These are phyloP conservation scores for Fusarium keratoplasticum DNA, from an alignment of 2,329 filamentous ascomycete species.

Conservation along the genomic window DNA sequence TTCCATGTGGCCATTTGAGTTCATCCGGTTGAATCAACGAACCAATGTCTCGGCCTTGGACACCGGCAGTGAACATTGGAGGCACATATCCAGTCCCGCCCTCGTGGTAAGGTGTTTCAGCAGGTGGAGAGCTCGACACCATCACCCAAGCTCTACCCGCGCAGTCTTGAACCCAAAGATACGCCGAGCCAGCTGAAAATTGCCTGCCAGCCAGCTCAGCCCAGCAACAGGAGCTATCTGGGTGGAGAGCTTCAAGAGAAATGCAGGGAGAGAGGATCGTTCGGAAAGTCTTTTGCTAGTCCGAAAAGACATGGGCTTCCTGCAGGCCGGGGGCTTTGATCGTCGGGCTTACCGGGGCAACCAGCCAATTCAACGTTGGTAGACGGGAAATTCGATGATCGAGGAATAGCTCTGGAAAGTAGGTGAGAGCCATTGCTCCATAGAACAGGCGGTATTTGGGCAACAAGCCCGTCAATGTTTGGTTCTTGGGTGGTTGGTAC, in stretches of 20 bases:
- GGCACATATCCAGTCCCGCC: constrained; percentile 5
- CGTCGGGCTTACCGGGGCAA: constrained; percentile 3
- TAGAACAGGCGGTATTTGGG: background rate
- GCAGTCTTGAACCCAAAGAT: background rate
- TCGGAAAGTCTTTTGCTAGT: background rate
- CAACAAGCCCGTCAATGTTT: background rate
- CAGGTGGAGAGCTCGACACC: constrained; percentile 1
- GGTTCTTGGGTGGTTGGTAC: background rate
- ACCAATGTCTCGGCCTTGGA: constrained; percentile 5
- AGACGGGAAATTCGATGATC: constrained; percentile 12
- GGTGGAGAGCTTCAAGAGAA: background rate
- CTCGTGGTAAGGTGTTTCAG: constrained; percentile 8
- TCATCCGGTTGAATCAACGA: constrained; percentile 7
- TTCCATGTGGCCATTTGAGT: constrained; percentile 27
- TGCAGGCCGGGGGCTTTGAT: constrained; percentile 6
- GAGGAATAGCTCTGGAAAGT: constrained; percentile 4
- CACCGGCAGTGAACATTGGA: constrained; percentile 1
- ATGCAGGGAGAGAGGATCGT: constrained; percentile 4
- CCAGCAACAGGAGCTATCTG: background rate
- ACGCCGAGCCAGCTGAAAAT: background rate
- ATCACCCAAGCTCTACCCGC: background rate
- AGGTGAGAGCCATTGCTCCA: background rate
- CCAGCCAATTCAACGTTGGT: constrained; percentile 17
- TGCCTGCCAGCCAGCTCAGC: constrained; percentile 4
- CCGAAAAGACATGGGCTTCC: constrained; percentile 1